Base-by-base conservation (phyloP, 2,329 filamentous ascomycete species). In the Alternaria brassicicola region DNA sequence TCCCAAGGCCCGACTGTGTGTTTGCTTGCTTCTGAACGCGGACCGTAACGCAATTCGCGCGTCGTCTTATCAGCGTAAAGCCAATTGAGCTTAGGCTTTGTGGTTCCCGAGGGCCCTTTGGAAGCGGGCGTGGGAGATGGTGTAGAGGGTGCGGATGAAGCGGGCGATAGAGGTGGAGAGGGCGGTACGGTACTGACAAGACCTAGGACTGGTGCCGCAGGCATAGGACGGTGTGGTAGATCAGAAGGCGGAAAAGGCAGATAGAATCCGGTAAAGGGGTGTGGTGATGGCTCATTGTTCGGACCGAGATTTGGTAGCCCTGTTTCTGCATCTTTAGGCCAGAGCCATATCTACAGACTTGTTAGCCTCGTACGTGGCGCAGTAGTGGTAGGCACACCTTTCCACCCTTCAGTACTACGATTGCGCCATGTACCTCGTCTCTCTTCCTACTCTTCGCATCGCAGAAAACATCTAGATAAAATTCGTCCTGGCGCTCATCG, bases 1-100 rank as follows among this genome's bases (percentile, higher is more conserved):
- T 92, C 89, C 89, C 90, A 96, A 2, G 90, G 88, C 21, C 92
- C 92, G 50, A 93, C 85, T 57, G 88, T 79, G 76, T 96, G 90
- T 28, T 83, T 86, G 47, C 88, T 81, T 35, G 90, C 92, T 63
- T 90, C 88, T 41, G 86, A 86, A n/a, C 90, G 86, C 8, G 88
- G 87, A 2, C 87, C 87, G 66, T 89, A 88, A 64, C 83, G 85
- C 35, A 89, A 59, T 70, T 88, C 84, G 42, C 84, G 77, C 1
- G 86, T 88, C 13, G 85, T 76, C 33, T 81, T 82, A 69, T 89
- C 85, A 2, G 85, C 83, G 65, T 88, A 90, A 19, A 90, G 82
- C 88, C 88, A 90, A 62, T 89, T 89, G 52, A 90, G 74, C 72
- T 88, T 84, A 0, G 88, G 87, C 33, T 74, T 74, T 13, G 50